Evolutionary conservation across 2,329 filamentous ascomycete species (phyloP).

Genomic region (Arthrobotrys musiformis): DNA sequence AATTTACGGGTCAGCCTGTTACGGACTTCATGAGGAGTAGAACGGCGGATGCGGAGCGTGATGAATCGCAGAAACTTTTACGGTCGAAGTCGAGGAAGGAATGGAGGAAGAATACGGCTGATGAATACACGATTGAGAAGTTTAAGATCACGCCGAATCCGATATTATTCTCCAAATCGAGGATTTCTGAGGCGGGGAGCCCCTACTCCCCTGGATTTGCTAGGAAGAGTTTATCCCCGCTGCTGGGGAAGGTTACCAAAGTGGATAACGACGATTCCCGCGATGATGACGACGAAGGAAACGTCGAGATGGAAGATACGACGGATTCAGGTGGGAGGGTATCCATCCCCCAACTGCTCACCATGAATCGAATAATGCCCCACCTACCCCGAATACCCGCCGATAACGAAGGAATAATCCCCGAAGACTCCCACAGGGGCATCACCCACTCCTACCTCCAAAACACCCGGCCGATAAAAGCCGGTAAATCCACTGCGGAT

Average conservation of each 20-base stretch:
- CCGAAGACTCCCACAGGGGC: neutral
- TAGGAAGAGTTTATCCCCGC: neutral
- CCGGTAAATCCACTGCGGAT: neutral
- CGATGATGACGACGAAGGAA: slow-evolving; percentile 17
- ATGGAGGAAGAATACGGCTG: neutral
- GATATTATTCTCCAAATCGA: neutral
- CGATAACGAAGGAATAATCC: neutral
- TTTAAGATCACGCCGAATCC: slow-evolving; percentile 8
- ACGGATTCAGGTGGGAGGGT: neutral
- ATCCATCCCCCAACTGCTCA: neutral
- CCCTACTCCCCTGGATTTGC: neutral
- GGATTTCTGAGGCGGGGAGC: neutral
- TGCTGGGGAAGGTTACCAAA: neutral
- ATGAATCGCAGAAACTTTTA: neutral
- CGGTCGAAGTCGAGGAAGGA: neutral
- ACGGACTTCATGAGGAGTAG: slow-evolving; percentile 8
- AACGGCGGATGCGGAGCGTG: neutral
- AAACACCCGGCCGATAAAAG: too few relatives aligned
- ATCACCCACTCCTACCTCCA: neutral
- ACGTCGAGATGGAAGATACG: neutral
- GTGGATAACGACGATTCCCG: too few relatives aligned
- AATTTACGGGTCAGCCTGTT: neutral
- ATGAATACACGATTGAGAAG: neutral
- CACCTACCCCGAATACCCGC: neutral
- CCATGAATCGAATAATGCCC: neutral